Base-by-base conservation (phyloP, 169 alveolate species). In the Eimeria falciformis region DNA sequence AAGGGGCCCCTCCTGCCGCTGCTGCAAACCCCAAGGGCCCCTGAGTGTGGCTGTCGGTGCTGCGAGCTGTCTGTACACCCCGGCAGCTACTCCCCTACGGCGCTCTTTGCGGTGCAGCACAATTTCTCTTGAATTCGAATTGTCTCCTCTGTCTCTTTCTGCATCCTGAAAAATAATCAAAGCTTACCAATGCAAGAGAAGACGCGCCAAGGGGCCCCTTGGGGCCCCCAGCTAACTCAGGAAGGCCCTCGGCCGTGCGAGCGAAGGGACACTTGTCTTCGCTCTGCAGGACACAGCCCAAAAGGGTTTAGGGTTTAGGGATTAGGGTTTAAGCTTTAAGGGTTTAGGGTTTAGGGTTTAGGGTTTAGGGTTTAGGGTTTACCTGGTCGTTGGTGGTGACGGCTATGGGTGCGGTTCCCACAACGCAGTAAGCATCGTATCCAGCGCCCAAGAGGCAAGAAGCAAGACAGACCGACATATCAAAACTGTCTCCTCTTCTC, bases 401-500 rank as follows among this genome's bases (percentile, higher is more conserved):
- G 62, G 25, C 23, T 33, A 93, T 90, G 3, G 98, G 98, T 4
- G 97, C 97, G 40, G 94, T 94, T 0, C 98, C 98, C 68, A 95
- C 94, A 6, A 97, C 97, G 66, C 97, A 96, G 93, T 95, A 96
- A 18, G 98, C 98, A 93, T 96, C 97, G 77, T 95, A 96, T 5
- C 98, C 98, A 12, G 94, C 95, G 9, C 93, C 93, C 6, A 75
- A 45, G 6, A 88, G 88, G 25, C 45, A 37, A 7, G 88, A 55
- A 33, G 56, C 65, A 47, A 73, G 82, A 25, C 50, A 56, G 40
- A 88, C 56, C 3, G 96, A 45, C 50, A 94, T 66, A 94, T 97
- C 98, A 85, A 97, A 97, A 27, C 97, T 93, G 94, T 97, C 98
- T 21, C 98, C 98, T 25, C 94, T 96, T 84, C 96, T 90, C 97